Evolutionary conservation across 345 rosid genomes (phyloP), one percentile per base, ranked within the genome.

Genomic region (Sonneratia caseolaris): DNA sequence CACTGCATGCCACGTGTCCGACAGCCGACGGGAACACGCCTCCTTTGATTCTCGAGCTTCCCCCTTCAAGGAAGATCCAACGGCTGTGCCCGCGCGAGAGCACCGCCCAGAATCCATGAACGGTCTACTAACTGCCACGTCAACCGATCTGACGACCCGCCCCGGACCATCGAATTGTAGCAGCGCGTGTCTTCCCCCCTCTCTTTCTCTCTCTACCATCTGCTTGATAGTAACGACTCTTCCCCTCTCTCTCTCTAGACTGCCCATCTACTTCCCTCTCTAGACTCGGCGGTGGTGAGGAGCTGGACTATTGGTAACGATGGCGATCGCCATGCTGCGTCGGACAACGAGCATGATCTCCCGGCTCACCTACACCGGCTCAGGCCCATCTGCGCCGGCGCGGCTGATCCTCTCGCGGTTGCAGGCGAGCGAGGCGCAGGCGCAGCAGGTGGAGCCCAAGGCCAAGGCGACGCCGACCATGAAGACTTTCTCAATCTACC

Each of bases 401-500:
- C 57, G 88, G 22, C 65, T 80, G 55, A 75, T 90, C 24, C 76
- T 77, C 66, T 42, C 79, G 16, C 70, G 92, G 27, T 75, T 76
- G 64, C 83, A 82, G 36, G 84, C 97, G 24, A 72, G 87, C 48
- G 92, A 80, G 72, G 62, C 83, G 6, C 82, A 84, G 73, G 73
- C 91, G 4, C 89, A 83, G 66, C 78, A 79, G 75, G 84, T 75
- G 36, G 78, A 79, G 14, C 71, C 82, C 8, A 81, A 81, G 56
- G 83, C 86, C 6, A 70, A 65, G 69, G 38, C 79, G 38, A 16
- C 64, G 40, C 9, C 80, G 27, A 77, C 77, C n/a, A 16, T 85
- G 57, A 94, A 89, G 82, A 91, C 90, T 18, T 94, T 94, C 73
- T 91, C 89, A 85, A 94, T 94, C 82, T 94, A 91, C 77, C 84